Evolutionary conservation across 148 eudicot genomes (phyloP).

Genomic region (Pharnaceum exiguum): DNA sequence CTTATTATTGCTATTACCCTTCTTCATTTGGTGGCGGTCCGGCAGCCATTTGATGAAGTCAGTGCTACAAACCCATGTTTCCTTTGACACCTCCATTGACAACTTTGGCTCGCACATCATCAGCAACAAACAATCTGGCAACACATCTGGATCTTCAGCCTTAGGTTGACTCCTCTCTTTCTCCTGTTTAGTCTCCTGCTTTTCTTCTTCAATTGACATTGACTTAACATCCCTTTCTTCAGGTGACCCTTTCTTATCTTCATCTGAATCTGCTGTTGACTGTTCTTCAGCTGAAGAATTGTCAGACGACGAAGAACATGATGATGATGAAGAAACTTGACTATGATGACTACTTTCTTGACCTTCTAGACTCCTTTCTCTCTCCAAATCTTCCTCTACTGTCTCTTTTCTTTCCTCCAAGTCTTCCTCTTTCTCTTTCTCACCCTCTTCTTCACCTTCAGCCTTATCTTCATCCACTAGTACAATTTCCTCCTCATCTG

Average conservation of each 20-base stretch:
- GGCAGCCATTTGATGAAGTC: slow-evolving; percentile 70
- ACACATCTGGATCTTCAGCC: slow-evolving; percentile 8
- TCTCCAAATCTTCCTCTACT: slow-evolving; percentile 8
- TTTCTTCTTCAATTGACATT: slow-evolving; percentile 9
- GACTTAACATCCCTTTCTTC: slow-evolving; percentile 7
- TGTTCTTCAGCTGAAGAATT: slow-evolving; percentile 13
- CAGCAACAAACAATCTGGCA: slow-evolving; percentile 87
- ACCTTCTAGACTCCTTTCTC: slow-evolving; percentile 10
- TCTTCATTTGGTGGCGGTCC: slow-evolving; percentile 32
- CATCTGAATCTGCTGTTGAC: slow-evolving; percentile 22
- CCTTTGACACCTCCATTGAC: slow-evolving; percentile 94
- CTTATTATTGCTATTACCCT: slow-evolving; percentile 32
- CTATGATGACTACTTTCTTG: slow-evolving; percentile 7
- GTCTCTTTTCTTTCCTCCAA: slow-evolving; percentile 10
- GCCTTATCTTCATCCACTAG: slow-evolving; percentile 20
- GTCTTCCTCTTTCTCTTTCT: slow-evolving; percentile 23
- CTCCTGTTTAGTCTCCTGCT: slow-evolving; percentile 12
- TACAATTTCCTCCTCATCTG: slow-evolving; percentile 7
- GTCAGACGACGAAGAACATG: neutral
- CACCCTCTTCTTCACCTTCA: slow-evolving; percentile 7
- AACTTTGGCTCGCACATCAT: slow-evolving; percentile 96
- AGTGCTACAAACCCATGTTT: slow-evolving; percentile 84
- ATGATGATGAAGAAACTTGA: slow-evolving; percentile 6
- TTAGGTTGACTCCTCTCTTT: slow-evolving; percentile 4
- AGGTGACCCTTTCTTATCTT: slow-evolving; percentile 3